phyloP scores from a whole-genome alignment of 257 asterid genomes.

The Thymus mandschuricus region DNA sequence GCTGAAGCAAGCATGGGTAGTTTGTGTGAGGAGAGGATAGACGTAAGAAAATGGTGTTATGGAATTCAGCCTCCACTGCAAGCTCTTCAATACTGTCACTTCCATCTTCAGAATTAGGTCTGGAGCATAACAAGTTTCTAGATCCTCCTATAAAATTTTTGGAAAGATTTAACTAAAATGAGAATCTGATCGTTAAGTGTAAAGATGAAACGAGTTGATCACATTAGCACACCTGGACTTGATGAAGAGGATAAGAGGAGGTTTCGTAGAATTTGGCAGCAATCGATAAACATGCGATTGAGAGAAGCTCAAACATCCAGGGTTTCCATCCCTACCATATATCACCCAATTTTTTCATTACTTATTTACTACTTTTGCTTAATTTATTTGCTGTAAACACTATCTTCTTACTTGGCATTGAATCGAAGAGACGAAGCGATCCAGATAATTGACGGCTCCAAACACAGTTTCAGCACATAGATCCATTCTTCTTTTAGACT shows the following conservation, averaged over 20 bases:
- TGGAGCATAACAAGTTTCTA: slow-evolving; percentile 44
- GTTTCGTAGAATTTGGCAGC: slow-evolving; percentile 70
- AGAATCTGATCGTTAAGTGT: too few relatives aligned
- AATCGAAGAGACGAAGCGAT: slow-evolving; percentile 59
- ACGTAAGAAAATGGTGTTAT: slow-evolving; percentile 63
- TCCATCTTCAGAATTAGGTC: slow-evolving; percentile 60
- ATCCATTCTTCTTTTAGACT: slow-evolving; percentile 62
- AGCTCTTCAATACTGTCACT: slow-evolving; percentile 46
- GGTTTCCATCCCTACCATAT: slow-evolving; percentile 53
- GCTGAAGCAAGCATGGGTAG: slow-evolving; percentile 21
- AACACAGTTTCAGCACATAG: slow-evolving; percentile 56
- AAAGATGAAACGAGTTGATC: too few relatives aligned
- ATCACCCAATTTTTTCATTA: too few relatives aligned
- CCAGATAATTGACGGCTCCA: slow-evolving; percentile 67
- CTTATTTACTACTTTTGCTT: too few relatives aligned
- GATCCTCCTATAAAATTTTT: slow-evolving; percentile 35
- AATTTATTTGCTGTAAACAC: too few relatives aligned
- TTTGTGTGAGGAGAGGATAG: slow-evolving; percentile 41
- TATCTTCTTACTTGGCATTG: slow-evolving; percentile 47
- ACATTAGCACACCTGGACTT: slow-evolving; percentile 56
- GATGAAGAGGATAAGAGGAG: slow-evolving; percentile 35
- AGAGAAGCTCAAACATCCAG: slow-evolving; percentile 66
- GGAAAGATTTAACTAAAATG: background rate
- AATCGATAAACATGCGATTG: slow-evolving; percentile 67
- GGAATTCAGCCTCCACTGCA: slow-evolving; percentile 62